phyloP scores from a whole-genome alignment of 768 basidiomycete genomes.

The Rhodotorula paludigena region DNA sequence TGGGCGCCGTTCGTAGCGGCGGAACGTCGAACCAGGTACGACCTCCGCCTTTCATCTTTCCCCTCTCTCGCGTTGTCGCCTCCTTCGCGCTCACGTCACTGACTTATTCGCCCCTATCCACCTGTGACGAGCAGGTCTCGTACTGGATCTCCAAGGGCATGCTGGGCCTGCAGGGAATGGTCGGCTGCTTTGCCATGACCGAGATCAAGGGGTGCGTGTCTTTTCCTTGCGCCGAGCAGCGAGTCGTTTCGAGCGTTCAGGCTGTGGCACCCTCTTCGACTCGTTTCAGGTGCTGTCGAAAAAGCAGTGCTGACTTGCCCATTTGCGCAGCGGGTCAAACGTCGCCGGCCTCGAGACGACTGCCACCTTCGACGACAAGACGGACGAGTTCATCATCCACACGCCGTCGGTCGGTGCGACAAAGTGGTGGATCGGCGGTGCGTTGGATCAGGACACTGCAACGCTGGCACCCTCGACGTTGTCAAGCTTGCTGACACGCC shows the following conservation, averaged over 20 bases:
- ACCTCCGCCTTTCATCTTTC: too few relatives aligned
- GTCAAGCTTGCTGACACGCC: not conserved
- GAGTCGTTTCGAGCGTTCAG: too few relatives aligned
- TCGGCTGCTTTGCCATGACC: slow-evolving; percentile 48
- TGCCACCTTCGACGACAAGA: slow-evolving; percentile 48
- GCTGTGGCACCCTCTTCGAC: slow-evolving; percentile 7
- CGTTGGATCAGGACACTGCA: too few relatives aligned
- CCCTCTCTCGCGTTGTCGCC: too few relatives aligned
- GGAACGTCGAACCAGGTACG: slow-evolving; percentile 48
- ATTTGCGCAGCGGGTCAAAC: slow-evolving; percentile 49
- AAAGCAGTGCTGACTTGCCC: too few relatives aligned
- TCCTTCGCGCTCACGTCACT: too few relatives aligned
- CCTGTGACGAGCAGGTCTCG: too few relatives aligned
- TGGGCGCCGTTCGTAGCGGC: slow-evolving; percentile 49
- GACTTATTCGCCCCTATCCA: not conserved
- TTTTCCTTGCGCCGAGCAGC: too few relatives aligned
- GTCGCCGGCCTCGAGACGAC: slow-evolving; percentile 52
- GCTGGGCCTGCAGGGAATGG: slow-evolving; percentile 50
- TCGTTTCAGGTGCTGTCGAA: too few relatives aligned
- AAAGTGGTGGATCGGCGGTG: slow-evolving; percentile 53
- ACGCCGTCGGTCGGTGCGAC: slow-evolving; percentile 51
- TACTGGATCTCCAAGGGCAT: slow-evolving; percentile 52
- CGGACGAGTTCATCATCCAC: slow-evolving; percentile 52
- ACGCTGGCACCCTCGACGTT: not conserved
- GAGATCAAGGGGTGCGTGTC: slow-evolving; percentile 33